Base-by-base conservation (phyloP, 1,284 basidiomycete genomes). In the Apiotrichum veenhuisii region DNA sequence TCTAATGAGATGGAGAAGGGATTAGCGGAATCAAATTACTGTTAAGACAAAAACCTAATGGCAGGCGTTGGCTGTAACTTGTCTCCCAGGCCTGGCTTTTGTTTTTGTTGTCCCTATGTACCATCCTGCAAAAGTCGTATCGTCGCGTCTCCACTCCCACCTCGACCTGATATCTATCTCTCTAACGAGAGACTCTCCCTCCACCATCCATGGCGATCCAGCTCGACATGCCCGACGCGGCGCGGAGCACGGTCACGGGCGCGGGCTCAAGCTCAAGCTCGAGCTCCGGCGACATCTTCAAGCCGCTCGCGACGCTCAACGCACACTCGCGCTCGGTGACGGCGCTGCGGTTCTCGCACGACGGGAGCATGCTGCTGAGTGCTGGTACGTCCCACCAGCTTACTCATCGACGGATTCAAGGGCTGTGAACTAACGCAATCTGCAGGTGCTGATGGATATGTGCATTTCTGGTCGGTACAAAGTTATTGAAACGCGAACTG, bases 281-380 rank as follows among this genome's bases (percentile, higher is more conserved):
- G 11, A 51, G 50, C 15, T 55, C 59, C 15, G 22, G 34, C 7
- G 36, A 10, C 18, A n/a, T 38, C 5, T 77, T 72, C 58, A 47
- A 38, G 20, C 65, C 75, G 2, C 50, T 69, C 20, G 77, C 75
- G 56, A 77, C 77, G 0, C 65, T 82, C 0, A 52, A 57, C 10
- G 81, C 76, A 0, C 81, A 82, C 66, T 59, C 68, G 4, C 71
- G 77, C 26, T 63, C 71, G 4, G 68, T 81, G 22, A 78, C 80
- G 1, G 67, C 74, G 2, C 58, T 82, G 20, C 65, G 66, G 20
- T 82, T 82, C 68, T 78, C 78, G 1, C 74, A 75, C 0, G 74
- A 80, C 55, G 81, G 80, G 0, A 50, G 56, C 12, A 69, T 64
- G n/a, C 64, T 83, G 10, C 71, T 76, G 10, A 77, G 76, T 2